These are phyloP conservation scores for Sonneratia caseolaris DNA, from an alignment of 345 rosid genomes.

Conservation along the genomic window DNA sequence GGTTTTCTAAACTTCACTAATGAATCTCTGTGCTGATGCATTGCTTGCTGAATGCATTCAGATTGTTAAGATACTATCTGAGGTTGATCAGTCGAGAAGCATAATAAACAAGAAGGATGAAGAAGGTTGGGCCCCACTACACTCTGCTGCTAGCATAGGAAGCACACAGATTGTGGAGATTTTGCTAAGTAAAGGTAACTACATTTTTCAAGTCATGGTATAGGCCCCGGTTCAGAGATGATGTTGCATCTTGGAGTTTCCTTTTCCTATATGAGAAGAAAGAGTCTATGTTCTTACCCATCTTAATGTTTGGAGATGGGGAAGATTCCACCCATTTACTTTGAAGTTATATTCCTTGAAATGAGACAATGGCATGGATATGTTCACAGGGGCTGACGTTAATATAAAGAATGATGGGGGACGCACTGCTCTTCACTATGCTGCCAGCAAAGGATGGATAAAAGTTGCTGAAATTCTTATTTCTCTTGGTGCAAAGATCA, in stretches of 20 bases:
- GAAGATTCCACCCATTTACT: background rate
- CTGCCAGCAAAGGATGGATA: constrained; percentile 86
- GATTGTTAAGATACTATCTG: constrained; percentile 49
- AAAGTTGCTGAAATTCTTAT: constrained; percentile 61
- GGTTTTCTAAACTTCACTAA: background rate
- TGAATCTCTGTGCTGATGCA: background rate
- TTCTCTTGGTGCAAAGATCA: constrained; percentile 52
- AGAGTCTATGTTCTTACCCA: background rate
- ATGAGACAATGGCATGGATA: background rate
- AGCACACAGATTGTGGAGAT: constrained; percentile 46
- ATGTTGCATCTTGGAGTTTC: background rate
- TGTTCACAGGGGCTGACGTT: constrained; percentile 60
- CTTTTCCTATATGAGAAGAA: background rate
- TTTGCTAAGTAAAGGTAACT: constrained; percentile 45
- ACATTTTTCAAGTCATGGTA: background rate
- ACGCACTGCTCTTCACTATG: constrained; percentile 89
- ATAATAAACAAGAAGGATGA: constrained; percentile 58
- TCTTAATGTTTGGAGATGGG: background rate
- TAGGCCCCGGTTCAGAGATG: background rate
- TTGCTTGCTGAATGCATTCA: constrained; percentile 15
- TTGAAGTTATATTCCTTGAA: background rate
- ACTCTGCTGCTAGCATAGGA: constrained; percentile 77
- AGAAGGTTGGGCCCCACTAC: constrained; percentile 93
- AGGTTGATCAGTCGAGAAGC: constrained; percentile 32
- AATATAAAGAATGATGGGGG: constrained; percentile 69